A percentile compares a stretch with the other conserved stretches of the same genome.
Evolutionary conservation across 768 basidiomycete genomes (phyloP).

Genomic region (Tulasnella sp.): DNA sequence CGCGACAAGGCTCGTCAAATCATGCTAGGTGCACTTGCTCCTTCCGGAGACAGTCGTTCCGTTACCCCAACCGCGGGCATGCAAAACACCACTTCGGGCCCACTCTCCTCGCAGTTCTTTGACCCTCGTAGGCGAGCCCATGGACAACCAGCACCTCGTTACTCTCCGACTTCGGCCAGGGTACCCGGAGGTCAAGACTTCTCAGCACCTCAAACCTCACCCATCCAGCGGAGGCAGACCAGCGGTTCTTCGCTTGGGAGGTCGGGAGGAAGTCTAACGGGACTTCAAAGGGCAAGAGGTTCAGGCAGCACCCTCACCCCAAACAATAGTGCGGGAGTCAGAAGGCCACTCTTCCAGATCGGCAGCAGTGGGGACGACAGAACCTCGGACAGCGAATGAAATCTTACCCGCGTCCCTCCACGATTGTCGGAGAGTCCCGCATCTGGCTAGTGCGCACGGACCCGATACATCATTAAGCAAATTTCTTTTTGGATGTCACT

Average conservation of each 20-base stretch:
- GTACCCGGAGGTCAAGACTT: background rate
- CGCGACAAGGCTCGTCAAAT: conserved; percentile 13
- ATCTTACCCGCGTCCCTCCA: too few relatives aligned
- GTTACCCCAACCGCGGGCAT: background rate
- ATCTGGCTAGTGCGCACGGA: too few relatives aligned
- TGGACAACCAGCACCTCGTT: background rate
- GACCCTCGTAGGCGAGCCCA: conserved; percentile 4
- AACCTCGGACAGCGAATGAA: conserved; percentile 12
- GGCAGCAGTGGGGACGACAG: conserved; percentile 7
- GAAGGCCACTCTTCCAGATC: conserved; percentile 11
- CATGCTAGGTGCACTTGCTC: background rate
- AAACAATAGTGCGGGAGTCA: background rate
- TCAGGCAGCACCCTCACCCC: background rate
- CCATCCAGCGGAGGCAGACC: background rate
- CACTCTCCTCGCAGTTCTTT: background rate
- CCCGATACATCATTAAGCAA: too few relatives aligned
- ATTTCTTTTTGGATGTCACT: too few relatives aligned
- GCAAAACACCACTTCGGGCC: conserved; percentile 9
- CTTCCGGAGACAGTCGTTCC: conserved; percentile 1
- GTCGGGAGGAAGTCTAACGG: background rate
- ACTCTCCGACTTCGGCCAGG: background rate
- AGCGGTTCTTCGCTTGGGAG: background rate
- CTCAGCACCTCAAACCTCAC: background rate
- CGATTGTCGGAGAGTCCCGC: too few relatives aligned
- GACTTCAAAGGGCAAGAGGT: conserved; percentile 1